Base-by-base conservation (phyloP, 2,329 filamentous ascomycete genomes). In the Pseudogymnoascus sp. region DNA sequence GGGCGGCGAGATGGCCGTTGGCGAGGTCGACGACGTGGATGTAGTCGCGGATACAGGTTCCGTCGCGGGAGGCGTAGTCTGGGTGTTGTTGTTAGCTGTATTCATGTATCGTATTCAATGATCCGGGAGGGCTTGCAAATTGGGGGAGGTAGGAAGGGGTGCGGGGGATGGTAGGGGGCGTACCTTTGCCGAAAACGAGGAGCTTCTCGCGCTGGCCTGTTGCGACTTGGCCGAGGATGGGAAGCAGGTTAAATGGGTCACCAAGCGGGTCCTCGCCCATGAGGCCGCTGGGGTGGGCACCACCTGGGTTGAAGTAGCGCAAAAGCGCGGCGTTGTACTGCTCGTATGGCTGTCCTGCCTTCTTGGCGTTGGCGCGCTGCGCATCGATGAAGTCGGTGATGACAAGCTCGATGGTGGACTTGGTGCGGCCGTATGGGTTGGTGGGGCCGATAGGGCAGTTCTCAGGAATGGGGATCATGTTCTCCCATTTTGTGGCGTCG, bases 381-480 rank as follows among this genome's bases (percentile, higher is more conserved):
- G 93, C 90, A 64, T 90, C 88, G 77, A 98, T 84, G 72, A 91
- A 87, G 77, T 99, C 95, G 69, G 88, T 92, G 75, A 99, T 97
- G 77, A 96, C 88, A 69, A 82, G 84, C 82, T 99, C 95, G 67
- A 96, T 92, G 69, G 88, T 90, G 72, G 90, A 88, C 82, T 99
- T 99, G 68, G 95, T 99, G 78, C 91, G 91, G 67, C 95, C 96
- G 78, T 99, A 99, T 26, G 93, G 92, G 82, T 98, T 99, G 69
- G 95, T 99, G 12, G 95, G 91, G 61, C 92, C 93, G 67, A 96
- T 91, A 65, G 96, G 95, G 83, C 95, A 99, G 77, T 90, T 82
- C 80, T 99, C 95, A 61, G 95, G 95, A 73, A 99, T 99, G 68
- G 95, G 95, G 69, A 99, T 99, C 95, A 99, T 99, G 83, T 96